phyloP scores from a whole-genome alignment of 805 yeast genomes.

The Debaryomyces tyrocola region DNA sequence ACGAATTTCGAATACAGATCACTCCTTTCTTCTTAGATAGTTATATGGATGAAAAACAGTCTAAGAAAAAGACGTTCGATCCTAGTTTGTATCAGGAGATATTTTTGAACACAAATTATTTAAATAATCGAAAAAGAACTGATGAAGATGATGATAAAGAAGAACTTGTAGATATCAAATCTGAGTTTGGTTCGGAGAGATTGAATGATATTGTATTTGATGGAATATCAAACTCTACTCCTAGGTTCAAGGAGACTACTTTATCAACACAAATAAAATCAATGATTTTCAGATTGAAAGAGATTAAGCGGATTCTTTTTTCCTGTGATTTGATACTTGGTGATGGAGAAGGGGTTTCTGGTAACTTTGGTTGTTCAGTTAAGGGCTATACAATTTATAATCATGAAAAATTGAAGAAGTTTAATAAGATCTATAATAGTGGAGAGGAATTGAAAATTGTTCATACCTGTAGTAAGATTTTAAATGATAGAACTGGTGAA shows the following conservation, averaged over 20 bases:
- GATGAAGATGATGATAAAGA: conserved; percentile 13
- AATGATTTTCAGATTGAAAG: conserved; percentile 55
- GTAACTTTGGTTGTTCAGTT: conserved; percentile 57
- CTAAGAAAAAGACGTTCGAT: conserved; percentile 28
- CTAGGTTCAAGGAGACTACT: conserved; percentile 32
- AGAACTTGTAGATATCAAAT: conserved; percentile 7
- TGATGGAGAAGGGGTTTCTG: conserved; percentile 37
- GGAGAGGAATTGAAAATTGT: conserved; percentile 55
- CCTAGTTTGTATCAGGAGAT: conserved; percentile 53
- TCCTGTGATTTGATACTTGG: conserved; percentile 60
- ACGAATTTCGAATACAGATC: conserved; percentile 52
- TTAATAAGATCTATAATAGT: conserved; percentile 53
- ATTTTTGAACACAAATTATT: conserved; percentile 49
- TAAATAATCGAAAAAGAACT: conserved; percentile 27
- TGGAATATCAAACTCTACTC: conserved; percentile 11
- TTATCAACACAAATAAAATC: conserved; percentile 43
- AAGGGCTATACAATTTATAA: conserved; percentile 68
- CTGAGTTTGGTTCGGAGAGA: neutral
- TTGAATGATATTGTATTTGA: conserved; percentile 6
- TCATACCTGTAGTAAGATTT: conserved; percentile 40
- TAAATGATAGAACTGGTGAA: conserved; percentile 45
- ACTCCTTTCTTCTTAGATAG: conserved; percentile 61
- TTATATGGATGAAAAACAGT: conserved; percentile 10
- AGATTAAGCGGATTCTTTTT: conserved; percentile 63
- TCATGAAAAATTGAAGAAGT: conserved; percentile 51